Percentiles rank a stretch among this genome's conserved stretches.
phyloP scores from a whole-genome alignment of 768 basidiomycete species.

The Boletus vermiculosoides region DNA sequence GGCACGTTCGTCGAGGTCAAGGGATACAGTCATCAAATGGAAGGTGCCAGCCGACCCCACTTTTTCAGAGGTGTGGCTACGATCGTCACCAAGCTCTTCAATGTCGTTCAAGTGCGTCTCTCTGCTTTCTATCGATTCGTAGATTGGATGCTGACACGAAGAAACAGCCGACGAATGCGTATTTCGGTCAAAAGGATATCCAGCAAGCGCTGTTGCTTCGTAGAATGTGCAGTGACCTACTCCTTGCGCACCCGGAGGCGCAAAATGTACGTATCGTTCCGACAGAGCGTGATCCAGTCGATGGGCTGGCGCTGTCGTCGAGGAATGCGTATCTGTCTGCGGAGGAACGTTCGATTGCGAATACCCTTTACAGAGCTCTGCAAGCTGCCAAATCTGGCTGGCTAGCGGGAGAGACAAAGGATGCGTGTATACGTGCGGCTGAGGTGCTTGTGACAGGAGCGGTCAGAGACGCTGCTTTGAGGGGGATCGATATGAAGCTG shows the following conservation, averaged over 20 bases:
- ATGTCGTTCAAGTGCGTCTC: conserved; percentile 71
- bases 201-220: conserved; percentile 90
- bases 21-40: conserved; percentile 91
- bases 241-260: conserved; percentile 73
- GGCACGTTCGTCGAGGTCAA: conserved; percentile 93
- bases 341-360: conserved; percentile 61
- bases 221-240: conserved; percentile 73
- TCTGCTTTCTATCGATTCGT: neutral
- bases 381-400: conserved; percentile 55
- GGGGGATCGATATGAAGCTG: conserved; percentile 53
- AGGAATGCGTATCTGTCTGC: conserved; percentile 80
- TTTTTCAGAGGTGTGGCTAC: conserved; percentile 98
- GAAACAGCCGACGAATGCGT: conserved; percentile 74
- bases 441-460: conserved; percentile 38
- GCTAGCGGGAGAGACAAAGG: conserved; percentile 49
- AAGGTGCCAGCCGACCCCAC: conserved; percentile 79
- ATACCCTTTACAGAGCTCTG: conserved; percentile 68
- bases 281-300: conserved; percentile 66
- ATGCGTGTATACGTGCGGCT: conserved; percentile 47
- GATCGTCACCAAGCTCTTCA: conserved; percentile 93
- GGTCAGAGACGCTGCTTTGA: conserved; percentile 30
- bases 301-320: conserved; percentile 84
- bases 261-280: conserved; percentile 83
- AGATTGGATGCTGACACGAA: neutral
- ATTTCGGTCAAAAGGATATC: conserved; percentile 98